Conservation (phyloP, 495 filamentous ascomycete genomes). For the Aspergillus carlsbadensis region DNA sequence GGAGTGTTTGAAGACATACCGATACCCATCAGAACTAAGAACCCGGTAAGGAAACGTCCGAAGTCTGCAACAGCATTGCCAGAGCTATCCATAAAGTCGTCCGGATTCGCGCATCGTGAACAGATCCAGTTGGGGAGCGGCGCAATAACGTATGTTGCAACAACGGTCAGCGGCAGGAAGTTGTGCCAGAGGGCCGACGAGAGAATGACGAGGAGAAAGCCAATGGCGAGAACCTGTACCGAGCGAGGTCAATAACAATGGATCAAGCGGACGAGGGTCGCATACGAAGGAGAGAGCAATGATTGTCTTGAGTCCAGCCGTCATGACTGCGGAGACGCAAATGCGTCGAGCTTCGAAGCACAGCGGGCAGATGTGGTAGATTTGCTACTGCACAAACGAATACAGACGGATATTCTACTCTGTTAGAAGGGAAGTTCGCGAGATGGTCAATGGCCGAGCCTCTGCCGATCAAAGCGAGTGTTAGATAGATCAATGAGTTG, state of each 20-base stretch:
- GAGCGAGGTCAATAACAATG: conserved; percentile 17
- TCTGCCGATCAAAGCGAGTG: neutral
- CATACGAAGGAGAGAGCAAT: conserved; percentile 95
- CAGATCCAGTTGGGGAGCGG: conserved; percentile 97
- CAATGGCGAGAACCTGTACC: conserved; percentile 84
- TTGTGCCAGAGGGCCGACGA: conserved; percentile 91
- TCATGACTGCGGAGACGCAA: conserved; percentile 60
- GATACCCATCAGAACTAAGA: conserved; percentile 96
- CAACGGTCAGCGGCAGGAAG: conserved; percentile 91
- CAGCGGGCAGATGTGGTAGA: conserved; percentile 5
- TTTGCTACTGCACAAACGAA: neutral
- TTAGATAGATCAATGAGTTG: conserved; percentile 8
- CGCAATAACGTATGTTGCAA: conserved; percentile 91
- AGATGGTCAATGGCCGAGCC: neutral
- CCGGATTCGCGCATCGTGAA: conserved; percentile 79
- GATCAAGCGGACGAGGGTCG: neutral
- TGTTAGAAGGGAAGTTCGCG: neutral
- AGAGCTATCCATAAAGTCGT: conserved; percentile 91
- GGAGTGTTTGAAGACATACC: conserved; percentile 58
- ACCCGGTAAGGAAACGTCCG: conserved; percentile 91
- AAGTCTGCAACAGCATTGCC: conserved; percentile 83
- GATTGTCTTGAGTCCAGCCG: conserved; percentile 94
- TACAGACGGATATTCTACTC: neutral
- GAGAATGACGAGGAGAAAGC: conserved; percentile 98
- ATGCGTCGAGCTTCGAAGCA: conserved; percentile 17